Percentiles rank a stretch among this genome's conserved stretches.
Conservation (phyloP, 768 basidiomycete genomes). For the Termitomyces bulborhizus region DNA sequence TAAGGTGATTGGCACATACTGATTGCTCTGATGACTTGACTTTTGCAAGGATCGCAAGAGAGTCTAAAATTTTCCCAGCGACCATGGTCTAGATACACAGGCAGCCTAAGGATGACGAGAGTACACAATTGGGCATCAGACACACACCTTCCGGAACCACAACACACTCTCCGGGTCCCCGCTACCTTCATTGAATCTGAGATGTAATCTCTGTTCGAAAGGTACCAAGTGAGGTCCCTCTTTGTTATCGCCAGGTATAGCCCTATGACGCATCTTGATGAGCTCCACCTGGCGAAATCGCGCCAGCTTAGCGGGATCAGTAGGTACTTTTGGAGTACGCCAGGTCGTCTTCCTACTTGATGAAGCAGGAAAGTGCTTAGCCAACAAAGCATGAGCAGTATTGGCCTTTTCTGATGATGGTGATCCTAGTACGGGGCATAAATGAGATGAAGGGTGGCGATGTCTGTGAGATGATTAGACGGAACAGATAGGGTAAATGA, state of each 20-base stretch:
- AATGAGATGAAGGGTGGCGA: conserved; percentile 58
- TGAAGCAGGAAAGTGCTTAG: conserved; percentile 40
- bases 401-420: conserved; percentile 29
- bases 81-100: conserved; percentile 36
- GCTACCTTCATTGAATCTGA: conserved; percentile 33
- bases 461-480: conserved; percentile 38
- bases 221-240: conserved; percentile 41
- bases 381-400: conserved; percentile 46
- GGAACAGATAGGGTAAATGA: conserved; percentile 10
- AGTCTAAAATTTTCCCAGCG: conserved; percentile 60
- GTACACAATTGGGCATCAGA: not conserved
- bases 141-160: conserved; percentile 69
- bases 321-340: conserved; percentile 28
- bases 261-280: conserved; percentile 73
- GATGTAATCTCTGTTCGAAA: conserved; percentile 51
- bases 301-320: conserved; percentile 47
- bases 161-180: conserved; percentile 37
- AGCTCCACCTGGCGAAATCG: conserved; percentile 53
- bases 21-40: conserved; percentile 20
- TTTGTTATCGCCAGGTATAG: conserved; percentile 55
- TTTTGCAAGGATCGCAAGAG: conserved; percentile 34
- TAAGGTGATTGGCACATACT: conserved; percentile 18
- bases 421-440: conserved; percentile 31
- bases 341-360: conserved; percentile 17
- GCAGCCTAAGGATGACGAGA: not conserved